Percentiles rank a stretch among this genome's conserved stretches.
Evolutionary conservation across 768 basidiomycete species (phyloP).

Genomic region (Piloderma croceum): DNA sequence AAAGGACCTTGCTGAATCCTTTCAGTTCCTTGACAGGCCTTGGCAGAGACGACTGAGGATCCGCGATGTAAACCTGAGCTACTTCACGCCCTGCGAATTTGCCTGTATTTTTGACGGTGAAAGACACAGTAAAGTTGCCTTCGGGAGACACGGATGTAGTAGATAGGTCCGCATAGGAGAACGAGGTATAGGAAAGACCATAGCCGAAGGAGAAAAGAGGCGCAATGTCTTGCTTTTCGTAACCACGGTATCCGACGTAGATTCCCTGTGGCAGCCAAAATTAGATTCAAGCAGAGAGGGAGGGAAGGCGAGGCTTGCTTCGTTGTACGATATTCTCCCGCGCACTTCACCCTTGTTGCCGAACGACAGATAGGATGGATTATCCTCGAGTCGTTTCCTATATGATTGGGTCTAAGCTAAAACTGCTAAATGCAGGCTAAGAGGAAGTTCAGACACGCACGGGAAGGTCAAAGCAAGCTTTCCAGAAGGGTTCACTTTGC

Average conservation of each 20-base stretch:
- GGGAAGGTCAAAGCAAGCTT: conserved; percentile 54
- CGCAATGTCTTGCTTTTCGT: conserved; percentile 37
- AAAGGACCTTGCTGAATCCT: conserved; percentile 41
- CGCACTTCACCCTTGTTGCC: conserved; percentile 37
- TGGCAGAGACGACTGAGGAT: conserved; percentile 37
- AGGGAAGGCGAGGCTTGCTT: conserved; percentile 24
- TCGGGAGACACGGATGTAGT: conserved; percentile 25
- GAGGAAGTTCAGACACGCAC: conserved; percentile 22
- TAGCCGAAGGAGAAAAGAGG: conserved; percentile 53
- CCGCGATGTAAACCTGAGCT: conserved; percentile 43
- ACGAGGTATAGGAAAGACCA: conserved; percentile 58
- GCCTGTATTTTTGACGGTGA: conserved; percentile 43
- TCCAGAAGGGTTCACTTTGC: conserved; percentile 53
- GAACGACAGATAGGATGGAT: conserved; percentile 42
- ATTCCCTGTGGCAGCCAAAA: conserved; percentile 30
- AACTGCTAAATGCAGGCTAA: neutral
- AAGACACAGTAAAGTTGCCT: conserved; percentile 34
- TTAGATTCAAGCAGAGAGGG: neutral
- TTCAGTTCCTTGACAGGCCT: conserved; percentile 42
- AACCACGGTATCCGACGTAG: conserved; percentile 50
- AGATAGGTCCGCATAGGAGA: conserved; percentile 41
- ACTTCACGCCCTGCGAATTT: conserved; percentile 41
- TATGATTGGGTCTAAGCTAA: neutral
- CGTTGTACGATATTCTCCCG: conserved; percentile 43
- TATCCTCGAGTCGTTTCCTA: conserved; percentile 47